Conservation (phyloP, 2,329 filamentous ascomycete species). For the Claviceps pazoutovae region DNA sequence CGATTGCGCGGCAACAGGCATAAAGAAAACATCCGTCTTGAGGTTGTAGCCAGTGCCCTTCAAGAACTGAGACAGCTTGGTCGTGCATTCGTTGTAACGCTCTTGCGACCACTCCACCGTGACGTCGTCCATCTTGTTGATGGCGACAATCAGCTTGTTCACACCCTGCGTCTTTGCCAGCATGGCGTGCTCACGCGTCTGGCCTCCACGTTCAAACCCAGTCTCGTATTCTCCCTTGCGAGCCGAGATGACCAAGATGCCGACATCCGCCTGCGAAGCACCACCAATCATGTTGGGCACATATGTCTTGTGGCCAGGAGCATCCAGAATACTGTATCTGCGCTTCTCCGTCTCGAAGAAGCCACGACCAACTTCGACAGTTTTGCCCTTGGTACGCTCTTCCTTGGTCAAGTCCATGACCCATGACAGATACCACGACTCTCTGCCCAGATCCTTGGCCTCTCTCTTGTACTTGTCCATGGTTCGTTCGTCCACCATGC, state of each 20-base stretch:
- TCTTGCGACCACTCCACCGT: constrained; percentile 94
- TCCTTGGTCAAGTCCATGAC: constrained; percentile 94
- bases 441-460: constrained; percentile 87
- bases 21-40: constrained; percentile 85
- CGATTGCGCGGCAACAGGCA: constrained; percentile 89
- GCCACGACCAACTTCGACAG: constrained; percentile 87
- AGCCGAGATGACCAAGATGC: constrained; percentile 88
- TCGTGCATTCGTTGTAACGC: constrained; percentile 83
- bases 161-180: constrained; percentile 97
- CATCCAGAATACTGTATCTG: constrained; percentile 90
- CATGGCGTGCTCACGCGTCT: constrained; percentile 95
- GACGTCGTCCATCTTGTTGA: constrained; percentile 99
- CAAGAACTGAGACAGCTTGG: constrained; percentile 75
- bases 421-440: constrained; percentile 99
- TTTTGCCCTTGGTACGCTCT: constrained; percentile 92
- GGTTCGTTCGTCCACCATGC: constrained; percentile 98
- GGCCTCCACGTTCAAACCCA: constrained; percentile 89
- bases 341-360: constrained; percentile 97
- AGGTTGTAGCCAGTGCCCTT: constrained; percentile 89
- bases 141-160: constrained; percentile 84
- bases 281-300: constrained; percentile 98
- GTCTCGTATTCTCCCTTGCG: constrained; percentile 98
- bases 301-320: constrained; percentile 94
- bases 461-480: constrained; percentile 97
- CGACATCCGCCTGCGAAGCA: constrained; percentile 84